Evolutionary conservation across 352 stramenopile genomes (phyloP).

Genomic region (Saprolegnia diclina): DNA sequence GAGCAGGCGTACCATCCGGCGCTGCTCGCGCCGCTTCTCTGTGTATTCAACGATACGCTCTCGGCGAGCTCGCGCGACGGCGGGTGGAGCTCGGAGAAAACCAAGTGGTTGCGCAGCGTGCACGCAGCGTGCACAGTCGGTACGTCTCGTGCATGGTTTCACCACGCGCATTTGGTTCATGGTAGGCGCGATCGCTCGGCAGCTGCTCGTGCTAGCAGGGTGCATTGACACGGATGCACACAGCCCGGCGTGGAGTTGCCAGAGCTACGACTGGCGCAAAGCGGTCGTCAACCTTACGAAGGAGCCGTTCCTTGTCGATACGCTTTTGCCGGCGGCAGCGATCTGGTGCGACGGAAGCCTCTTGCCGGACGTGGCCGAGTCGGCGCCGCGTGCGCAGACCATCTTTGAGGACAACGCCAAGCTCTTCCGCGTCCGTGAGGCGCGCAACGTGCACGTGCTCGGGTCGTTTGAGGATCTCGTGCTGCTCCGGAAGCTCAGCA

Average conservation of each 20-base stretch:
- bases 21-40: conserved; percentile 6
- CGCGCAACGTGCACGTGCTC: conserved; percentile 23
- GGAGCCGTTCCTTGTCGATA: background rate
- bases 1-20: conserved; percentile 21
- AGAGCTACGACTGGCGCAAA: conserved; percentile 25
- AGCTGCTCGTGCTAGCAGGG: conserved; percentile 19
- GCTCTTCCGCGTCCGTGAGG: conserved; percentile 22
- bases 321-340: background rate
- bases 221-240: conserved; percentile 24
- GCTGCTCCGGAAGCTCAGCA: conserved; percentile 18
- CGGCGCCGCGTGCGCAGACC: background rate
- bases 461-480: conserved; percentile 15
- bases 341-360: conserved; percentile 19
- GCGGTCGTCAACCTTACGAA: conserved; percentile 21
- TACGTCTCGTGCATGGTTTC: background rate
- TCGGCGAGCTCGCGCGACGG: conserved; percentile 6
- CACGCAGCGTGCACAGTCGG: conserved; percentile 17
- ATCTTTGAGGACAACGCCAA: conserved; percentile 25
- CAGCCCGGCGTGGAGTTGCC: conserved; percentile 9
- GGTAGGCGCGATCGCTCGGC: conserved; percentile 6
- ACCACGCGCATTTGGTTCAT: background rate
- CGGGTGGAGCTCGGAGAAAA: conserved; percentile 3
- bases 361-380: background rate
- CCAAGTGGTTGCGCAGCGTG: conserved; percentile 17
- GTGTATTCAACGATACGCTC: conserved; percentile 18